These are phyloP conservation scores for Acacia melanoxylon DNA, from an alignment of 306 rosid species.

Conservation along the genomic window DNA sequence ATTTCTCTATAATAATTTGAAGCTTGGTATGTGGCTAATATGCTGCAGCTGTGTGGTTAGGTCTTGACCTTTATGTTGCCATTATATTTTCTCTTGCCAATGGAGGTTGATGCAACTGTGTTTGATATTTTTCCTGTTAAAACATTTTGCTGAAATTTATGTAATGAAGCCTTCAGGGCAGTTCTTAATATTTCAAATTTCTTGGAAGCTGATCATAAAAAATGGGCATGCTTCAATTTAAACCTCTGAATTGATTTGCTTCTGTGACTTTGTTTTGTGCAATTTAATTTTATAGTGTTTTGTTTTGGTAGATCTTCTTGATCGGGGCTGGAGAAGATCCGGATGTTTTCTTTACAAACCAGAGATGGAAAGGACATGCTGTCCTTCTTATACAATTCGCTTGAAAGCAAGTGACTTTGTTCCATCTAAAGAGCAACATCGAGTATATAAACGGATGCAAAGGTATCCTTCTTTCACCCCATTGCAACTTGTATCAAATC, in stretches of 20 bases:
- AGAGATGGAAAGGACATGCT: slow-evolving; percentile 90
- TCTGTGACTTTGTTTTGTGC: slow-evolving; percentile 12
- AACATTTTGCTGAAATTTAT: not conserved
- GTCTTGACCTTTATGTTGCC: not conserved
- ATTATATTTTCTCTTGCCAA: not conserved
- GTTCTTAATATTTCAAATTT: slow-evolving; percentile 20
- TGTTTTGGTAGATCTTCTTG: slow-evolving; percentile 73
- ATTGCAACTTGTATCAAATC: not conserved
- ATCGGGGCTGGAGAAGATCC: slow-evolving; percentile 95
- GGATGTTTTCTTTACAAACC: slow-evolving; percentile 92
- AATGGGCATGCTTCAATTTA: not conserved
- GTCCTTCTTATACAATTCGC: slow-evolving; percentile 95
- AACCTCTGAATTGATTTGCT: not conserved
- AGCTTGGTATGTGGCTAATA: not conserved
- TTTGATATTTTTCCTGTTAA: not conserved
- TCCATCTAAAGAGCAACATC: slow-evolving; percentile 86
- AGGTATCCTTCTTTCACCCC: slow-evolving; percentile 51
- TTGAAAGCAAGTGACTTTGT: slow-evolving; percentile 63
- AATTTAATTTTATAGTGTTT: not conserved
- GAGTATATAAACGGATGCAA: slow-evolving; percentile 72
- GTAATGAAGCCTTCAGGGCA: slow-evolving; percentile 1
- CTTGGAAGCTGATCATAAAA: not conserved
- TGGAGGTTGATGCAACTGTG: not conserved
- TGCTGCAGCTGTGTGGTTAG: not conserved
- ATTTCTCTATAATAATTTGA: not conserved